Percentiles rank a stretch among this genome's conserved stretches.
These are phyloP conservation scores for Amanita rimosa DNA, from an alignment of 768 basidiomycete species.

Conservation along the genomic window DNA sequence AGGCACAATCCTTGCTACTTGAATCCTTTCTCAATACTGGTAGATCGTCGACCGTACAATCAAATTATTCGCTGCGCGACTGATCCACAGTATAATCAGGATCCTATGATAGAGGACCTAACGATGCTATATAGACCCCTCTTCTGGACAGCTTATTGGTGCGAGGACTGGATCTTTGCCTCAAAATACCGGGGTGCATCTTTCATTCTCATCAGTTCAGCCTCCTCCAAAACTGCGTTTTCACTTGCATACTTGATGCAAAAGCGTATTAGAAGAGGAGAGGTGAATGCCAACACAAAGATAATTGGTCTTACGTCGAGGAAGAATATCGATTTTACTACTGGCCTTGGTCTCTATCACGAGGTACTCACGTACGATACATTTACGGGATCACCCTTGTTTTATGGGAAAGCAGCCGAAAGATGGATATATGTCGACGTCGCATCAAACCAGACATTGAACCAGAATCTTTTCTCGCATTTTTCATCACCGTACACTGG, in stretches of 20 bases:
- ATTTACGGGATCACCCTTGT: constrained; percentile 20
- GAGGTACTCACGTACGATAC: constrained; percentile 44
- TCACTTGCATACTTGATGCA: constrained; percentile 50
- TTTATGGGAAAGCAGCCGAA: constrained; percentile 17
- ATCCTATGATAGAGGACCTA: constrained; percentile 40
- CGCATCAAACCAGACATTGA: constrained; percentile 44
- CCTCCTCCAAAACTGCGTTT: constrained; percentile 65
- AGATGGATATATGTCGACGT: constrained; percentile 56
- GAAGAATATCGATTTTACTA: constrained; percentile 44
- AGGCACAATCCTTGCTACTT: constrained; percentile 4
- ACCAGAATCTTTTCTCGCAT: constrained; percentile 28
- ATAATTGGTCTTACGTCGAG: constrained; percentile 53
- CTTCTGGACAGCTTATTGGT: constrained; percentile 72
- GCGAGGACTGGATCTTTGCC: constrained; percentile 54
- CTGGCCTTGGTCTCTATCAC: constrained; percentile 42
- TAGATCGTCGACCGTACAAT: constrained; percentile 59
- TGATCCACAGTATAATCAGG: constrained; percentile 43
- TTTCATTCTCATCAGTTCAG: constrained; percentile 50
- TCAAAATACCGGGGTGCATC: constrained; percentile 37
- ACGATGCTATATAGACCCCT: constrained; percentile 64
- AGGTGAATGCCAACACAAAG: constrained; percentile 16
- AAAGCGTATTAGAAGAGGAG: constrained; percentile 28
- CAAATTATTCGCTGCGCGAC: constrained; percentile 47
- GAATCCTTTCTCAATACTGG: neutral
- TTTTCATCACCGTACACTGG: constrained; percentile 26